A percentile compares a stretch with the other conserved stretches of the same genome.
Conservation (phyloP, 2,329 filamentous ascomycete species). For the Byssochlamys sp. region DNA sequence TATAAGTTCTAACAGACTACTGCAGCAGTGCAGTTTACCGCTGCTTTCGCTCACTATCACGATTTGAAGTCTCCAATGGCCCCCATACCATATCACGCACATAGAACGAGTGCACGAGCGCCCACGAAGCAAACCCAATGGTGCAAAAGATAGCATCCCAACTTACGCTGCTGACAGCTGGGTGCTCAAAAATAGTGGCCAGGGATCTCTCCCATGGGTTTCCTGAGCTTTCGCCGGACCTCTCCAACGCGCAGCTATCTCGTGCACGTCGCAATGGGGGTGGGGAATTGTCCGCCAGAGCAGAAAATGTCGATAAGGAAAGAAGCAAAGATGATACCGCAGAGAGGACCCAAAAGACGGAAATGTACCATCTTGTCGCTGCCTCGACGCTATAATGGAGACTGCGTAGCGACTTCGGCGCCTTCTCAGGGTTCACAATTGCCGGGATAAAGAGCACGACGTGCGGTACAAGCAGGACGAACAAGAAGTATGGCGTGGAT, state of each 20-base stretch:
- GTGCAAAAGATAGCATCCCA: slow-evolving; percentile 51
- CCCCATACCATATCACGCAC: neutral
- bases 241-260: neutral
- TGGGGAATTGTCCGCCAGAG: slow-evolving; percentile 3
- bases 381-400: neutral
- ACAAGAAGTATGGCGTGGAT: slow-evolving; percentile 14
- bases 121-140: neutral
- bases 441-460: slow-evolving; percentile 15
- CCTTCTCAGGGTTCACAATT: slow-evolving; percentile 3
- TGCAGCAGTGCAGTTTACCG: neutral
- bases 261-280: neutral
- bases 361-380: slow-evolving; percentile 5
- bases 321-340: slow-evolving; percentile 23
- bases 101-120: neutral
- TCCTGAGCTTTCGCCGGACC: neutral
- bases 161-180: slow-evolving; percentile 47
- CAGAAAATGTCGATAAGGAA: slow-evolving; percentile 9
- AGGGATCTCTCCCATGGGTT: slow-evolving; percentile 31
- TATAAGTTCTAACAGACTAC: no score
- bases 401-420: slow-evolving; percentile 1
- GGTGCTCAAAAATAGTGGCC: slow-evolving; percentile 47
- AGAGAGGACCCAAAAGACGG: slow-evolving; percentile 16
- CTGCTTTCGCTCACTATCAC: neutral
- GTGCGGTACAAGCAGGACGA: slow-evolving; percentile 13
- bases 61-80: neutral